Percentiles rank a stretch among this genome's conserved stretches.
These are phyloP conservation scores for Trichoderma lentiforme DNA, from an alignment of 2,329 filamentous ascomycete genomes.

Conservation along the genomic window DNA sequence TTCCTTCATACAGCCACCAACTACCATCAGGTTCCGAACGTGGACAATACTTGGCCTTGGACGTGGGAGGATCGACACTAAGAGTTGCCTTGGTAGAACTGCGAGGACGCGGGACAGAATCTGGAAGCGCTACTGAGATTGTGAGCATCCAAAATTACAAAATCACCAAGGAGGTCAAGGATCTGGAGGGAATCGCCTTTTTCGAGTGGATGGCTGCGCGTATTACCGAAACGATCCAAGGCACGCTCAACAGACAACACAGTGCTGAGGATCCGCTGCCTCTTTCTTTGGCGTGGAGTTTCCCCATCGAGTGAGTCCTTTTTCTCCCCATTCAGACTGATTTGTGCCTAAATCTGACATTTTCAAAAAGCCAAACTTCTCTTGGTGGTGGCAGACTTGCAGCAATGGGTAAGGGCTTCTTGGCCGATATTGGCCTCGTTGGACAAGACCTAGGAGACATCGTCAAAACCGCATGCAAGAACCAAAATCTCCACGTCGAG, in stretches of 20 bases:
- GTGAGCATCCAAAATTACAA: conserved; percentile 53
- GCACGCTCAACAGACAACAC: conserved; percentile 38
- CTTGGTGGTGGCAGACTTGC: conserved; percentile 56
- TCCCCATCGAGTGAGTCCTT: conserved; percentile 63
- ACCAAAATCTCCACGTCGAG: conserved; percentile 50
- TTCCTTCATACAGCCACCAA: conserved; percentile 63
- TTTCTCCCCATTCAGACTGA: accelerated
- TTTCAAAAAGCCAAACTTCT: conserved; percentile 56
- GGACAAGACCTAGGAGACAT: conserved; percentile 60
- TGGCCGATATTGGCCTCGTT: conserved; percentile 54
- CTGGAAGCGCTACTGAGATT: conserved; percentile 47
- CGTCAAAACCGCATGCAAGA: conserved; percentile 52
- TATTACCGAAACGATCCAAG: conserved; percentile 54
- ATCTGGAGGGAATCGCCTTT: conserved; percentile 56
- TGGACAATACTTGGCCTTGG: conserved; percentile 60
- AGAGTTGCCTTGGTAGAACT: conserved; percentile 63
- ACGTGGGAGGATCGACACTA: conserved; percentile 68
- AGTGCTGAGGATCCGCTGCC: conserved; percentile 45
- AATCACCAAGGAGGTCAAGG: conserved; percentile 55
- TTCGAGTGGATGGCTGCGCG: conserved; percentile 66
- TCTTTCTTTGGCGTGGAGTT: conserved; percentile 65
- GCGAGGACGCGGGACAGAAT: conserved; percentile 40
- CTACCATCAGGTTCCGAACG: conserved; percentile 58
- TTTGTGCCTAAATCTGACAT: neutral
- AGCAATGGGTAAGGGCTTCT: conserved; percentile 65